Evolutionary conservation across 2,329 filamentous ascomycete genomes (phyloP).

Genomic region (Coniella vitis): DNA sequence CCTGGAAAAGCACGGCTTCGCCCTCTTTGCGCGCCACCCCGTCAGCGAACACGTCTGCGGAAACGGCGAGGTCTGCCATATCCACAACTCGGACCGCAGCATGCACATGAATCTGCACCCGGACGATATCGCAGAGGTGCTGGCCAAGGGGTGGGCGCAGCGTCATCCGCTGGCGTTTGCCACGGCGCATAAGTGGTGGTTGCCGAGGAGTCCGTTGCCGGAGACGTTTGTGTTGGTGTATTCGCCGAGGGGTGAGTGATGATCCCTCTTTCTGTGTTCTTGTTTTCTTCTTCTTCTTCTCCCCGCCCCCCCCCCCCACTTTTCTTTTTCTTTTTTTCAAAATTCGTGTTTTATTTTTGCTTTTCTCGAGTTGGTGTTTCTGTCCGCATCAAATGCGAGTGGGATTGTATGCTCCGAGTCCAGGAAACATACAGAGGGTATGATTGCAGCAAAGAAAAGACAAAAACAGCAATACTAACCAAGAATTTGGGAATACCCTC

Average conservation of each 20-base stretch:
- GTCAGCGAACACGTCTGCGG: constrained; percentile 55
- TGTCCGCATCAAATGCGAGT: too few species aligned
- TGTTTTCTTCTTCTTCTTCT: not conserved
- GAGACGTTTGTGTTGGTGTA: constrained; percentile 76
- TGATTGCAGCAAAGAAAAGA: too few species aligned
- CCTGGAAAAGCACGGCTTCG: constrained; percentile 76
- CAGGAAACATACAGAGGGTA: too few species aligned
- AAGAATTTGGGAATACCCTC: too few species aligned
- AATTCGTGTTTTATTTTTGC: too few species aligned
- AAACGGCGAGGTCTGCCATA: constrained; percentile 75
- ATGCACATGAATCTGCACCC: constrained; percentile 78
- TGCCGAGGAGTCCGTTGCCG: constrained; percentile 56
- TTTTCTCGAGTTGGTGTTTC: too few species aligned
- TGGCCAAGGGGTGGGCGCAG: constrained; percentile 76
- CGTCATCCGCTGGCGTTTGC: constrained; percentile 55
- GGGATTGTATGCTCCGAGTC: too few species aligned
- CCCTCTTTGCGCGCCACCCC: constrained; percentile 61
- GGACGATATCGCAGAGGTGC: constrained; percentile 63
- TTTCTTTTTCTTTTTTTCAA: not conserved
- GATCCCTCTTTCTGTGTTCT: too few species aligned
- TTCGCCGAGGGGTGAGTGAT: constrained; percentile 54
- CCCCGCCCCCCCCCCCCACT: not conserved
- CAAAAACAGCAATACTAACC: too few species aligned
- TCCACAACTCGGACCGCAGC: constrained; percentile 68
- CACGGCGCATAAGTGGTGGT: not conserved